Percentiles rank a stretch among this genome's conserved stretches.
Evolutionary conservation across 2,329 filamentous ascomycete species (phyloP).

Genomic region (Botrytis sinoallii): DNA sequence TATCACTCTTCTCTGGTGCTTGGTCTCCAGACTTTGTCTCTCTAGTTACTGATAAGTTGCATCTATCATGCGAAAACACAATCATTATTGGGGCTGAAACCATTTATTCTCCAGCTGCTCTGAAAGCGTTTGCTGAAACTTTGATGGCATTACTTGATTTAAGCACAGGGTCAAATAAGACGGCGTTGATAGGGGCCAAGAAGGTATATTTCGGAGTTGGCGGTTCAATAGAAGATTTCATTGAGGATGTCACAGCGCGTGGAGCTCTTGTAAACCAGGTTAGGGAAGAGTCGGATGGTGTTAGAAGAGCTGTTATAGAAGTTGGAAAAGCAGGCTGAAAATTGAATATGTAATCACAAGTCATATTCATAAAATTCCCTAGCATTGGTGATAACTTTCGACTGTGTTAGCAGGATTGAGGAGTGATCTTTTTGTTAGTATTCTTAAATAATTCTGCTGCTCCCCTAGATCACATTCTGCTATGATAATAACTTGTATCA

Average conservation of each 20-base stretch:
- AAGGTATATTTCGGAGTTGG: constrained; percentile 82
- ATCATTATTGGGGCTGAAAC: constrained; percentile 74
- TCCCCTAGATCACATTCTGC: not conserved
- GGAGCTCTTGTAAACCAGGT: constrained; percentile 51
- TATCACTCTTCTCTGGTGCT: constrained; percentile 70
- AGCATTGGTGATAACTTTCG: not conserved
- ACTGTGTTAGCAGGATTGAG: not conserved
- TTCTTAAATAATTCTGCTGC: not conserved
- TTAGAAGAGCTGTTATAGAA: constrained; percentile 57
- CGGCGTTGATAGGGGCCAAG: constrained; percentile 70
- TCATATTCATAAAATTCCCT: not conserved
- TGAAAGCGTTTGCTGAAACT: constrained; percentile 65
- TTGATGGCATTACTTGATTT: constrained; percentile 56
- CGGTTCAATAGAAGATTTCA: constrained; percentile 75
- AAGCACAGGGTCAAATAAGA: constrained; percentile 38
- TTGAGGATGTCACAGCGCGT: constrained; percentile 48
- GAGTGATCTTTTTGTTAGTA: not conserved
- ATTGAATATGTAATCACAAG: not conserved
- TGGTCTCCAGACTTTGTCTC: constrained; percentile 66
- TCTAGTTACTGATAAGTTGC: constrained; percentile 44
- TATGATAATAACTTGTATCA: not conserved
- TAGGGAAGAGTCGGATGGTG: constrained; percentile 58
- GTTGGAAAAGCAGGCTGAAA: constrained; percentile 25
- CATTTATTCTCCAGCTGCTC: constrained; percentile 74
- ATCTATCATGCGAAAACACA: constrained; percentile 34